A percentile compares a stretch with the other conserved stretches of the same genome.
Conservation (phyloP, 805 yeast genomes). For the Nakazawaea populi region DNA sequence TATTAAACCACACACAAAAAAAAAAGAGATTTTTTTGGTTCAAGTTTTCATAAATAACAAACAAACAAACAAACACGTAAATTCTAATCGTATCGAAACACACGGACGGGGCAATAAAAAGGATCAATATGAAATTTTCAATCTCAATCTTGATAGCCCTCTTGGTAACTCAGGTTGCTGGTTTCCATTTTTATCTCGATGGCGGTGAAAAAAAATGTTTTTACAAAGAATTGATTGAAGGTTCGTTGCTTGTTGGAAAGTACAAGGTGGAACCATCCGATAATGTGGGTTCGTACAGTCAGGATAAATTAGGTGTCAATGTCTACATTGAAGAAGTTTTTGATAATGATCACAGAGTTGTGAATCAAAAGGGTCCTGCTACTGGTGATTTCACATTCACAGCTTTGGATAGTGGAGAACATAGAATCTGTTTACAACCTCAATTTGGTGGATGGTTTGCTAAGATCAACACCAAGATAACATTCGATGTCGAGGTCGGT, state of each 20-base stretch:
- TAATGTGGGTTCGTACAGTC: constrained; percentile 3
- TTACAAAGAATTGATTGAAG: constrained; percentile 47
- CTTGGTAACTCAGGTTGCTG: constrained; percentile 21
- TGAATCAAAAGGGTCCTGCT: constrained; percentile 55
- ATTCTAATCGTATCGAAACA: neutral
- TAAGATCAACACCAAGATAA: constrained; percentile 49
- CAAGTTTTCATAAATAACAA: neutral
- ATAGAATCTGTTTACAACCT: constrained; percentile 66
- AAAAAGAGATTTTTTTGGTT: neutral
- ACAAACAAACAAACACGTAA: neutral
- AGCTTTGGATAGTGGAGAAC: constrained; percentile 81
- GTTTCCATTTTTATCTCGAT: constrained; percentile 44
- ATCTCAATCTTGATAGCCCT: neutral
- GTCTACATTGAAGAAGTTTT: constrained; percentile 52
- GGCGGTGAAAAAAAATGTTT: constrained; percentile 52
- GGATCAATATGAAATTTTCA: neutral
- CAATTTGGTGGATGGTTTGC: constrained; percentile 26
- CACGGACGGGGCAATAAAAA: too few species aligned
- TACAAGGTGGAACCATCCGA: constrained; percentile 43
- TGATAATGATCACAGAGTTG: constrained; percentile 77
- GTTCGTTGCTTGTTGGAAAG: constrained; percentile 41
- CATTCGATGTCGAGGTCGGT: constrained; percentile 68
- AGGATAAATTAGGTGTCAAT: constrained; percentile 12
- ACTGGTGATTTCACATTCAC: constrained; percentile 73
- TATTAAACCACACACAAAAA: neutral